Evolutionary conservation across 345 rosid genomes (phyloP), one percentile per base, ranked within the genome.

Genomic region (Tarenaya hassleriana): DNA sequence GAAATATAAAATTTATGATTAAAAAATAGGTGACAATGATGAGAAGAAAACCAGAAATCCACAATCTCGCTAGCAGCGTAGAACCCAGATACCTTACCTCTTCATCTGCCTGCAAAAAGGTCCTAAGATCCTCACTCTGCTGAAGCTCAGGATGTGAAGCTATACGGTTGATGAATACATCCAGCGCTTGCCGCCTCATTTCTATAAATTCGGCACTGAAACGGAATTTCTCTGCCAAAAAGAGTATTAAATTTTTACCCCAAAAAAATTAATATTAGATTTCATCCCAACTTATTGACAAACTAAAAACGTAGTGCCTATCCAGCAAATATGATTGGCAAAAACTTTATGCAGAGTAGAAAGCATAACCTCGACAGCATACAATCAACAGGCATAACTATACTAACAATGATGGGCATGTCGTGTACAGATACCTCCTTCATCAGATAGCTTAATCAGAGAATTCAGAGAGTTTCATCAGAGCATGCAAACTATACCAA

Each of bases 181-280:
- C 94, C 75, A 92, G 55, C 8, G 82, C 97, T 65, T 75, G 94
- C 50, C 94, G 86, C 74, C 98, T 85, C 91, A 83, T 76, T 68
- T 92, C 98, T 54, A 92, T 92, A 69, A 92, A 92, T 47, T 92
- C 98, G 52, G 95, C 91, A 78, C 97, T 88, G 64, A 85, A 92
- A 13, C 97, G 90, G 47, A 92, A 88, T 52, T 92, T 92, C 61
- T 92, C 98, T 92, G 94, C 77, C 76, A 47, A 18, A 60, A 16
- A 47, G 4, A 67, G 31, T 45, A 52, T 31, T 35, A 8, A 58
- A n/a, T n/a, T n/a, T n/a, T n/a, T n/a, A n/a, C n/a, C n/a, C n/a
- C n/a, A n/a, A n/a, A n/a, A n/a, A 52, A 45, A 12, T 24, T 37
- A 11, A 11, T 34, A 19, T 18, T 48, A 13, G 12, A 21, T 42